These are phyloP conservation scores for Penicillium macrosclerotiorum DNA, from an alignment of 495 filamentous ascomycete genomes.

Conservation along the genomic window DNA sequence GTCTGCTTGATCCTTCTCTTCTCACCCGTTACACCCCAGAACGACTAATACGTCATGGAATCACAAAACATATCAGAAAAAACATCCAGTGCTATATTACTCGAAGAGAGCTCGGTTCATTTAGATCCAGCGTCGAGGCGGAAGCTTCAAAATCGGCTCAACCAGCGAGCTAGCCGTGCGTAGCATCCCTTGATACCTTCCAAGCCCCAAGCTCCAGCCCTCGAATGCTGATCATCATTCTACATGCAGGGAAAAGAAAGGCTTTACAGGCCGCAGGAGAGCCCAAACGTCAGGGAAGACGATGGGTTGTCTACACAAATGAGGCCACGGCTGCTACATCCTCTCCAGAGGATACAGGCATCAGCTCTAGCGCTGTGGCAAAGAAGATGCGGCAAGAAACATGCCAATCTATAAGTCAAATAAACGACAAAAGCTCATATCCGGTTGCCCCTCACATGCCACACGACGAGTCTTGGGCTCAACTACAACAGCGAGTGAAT, in stretches of 20 bases:
- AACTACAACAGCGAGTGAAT: not conserved
- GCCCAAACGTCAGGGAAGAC: not conserved
- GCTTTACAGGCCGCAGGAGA: conserved; percentile 5
- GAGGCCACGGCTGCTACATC: not conserved
- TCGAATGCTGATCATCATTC: not conserved
- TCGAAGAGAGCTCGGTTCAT: not conserved
- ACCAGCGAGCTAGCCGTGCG: conserved; percentile 27
- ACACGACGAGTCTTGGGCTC: not conserved
- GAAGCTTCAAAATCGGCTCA: conserved; percentile 26
- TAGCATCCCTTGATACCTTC: not conserved
- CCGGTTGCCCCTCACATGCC: not conserved
- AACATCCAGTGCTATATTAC: too few species aligned
- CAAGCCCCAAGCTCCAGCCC: not conserved
- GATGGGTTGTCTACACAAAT: conserved; percentile 22
- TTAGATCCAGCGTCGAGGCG: conserved; percentile 16
- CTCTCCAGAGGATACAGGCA: not conserved
- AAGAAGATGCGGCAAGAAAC: not conserved
- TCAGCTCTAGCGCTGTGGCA: not conserved
- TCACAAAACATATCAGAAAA: not conserved
- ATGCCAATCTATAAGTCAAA: not conserved
- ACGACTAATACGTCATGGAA: not conserved
- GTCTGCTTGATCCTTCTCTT: not conserved
- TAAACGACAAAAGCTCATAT: not conserved
- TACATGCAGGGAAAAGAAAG: conserved; percentile 16
- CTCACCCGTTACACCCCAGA: not conserved